Base-by-base conservation (phyloP, 176 grass and related monocot genomes). In the Puya raimondii region DNA sequence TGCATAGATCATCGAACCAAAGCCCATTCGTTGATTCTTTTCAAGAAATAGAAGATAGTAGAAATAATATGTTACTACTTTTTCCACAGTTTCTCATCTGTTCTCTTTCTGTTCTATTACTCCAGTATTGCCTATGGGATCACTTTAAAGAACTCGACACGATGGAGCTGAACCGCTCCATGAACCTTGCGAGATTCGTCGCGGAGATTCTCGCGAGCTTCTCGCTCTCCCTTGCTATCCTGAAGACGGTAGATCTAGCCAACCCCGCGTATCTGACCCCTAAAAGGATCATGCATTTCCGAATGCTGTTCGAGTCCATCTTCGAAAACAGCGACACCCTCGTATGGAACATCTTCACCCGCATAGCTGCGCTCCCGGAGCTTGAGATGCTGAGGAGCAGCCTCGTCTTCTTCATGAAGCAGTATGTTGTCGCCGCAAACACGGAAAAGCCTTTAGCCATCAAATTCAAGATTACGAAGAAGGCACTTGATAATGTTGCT, bases 81-180 rank as follows among this genome's bases (percentile, higher is more conserved):
- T 76, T 16, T 13, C 82, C n/a, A 2, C 51, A 15, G 64, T 70
- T 70, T 70, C 49, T 26, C 21, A 49, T 77, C 29, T 74, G 12
- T 69, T 42, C 42, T 33, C 47, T 72, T 3, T 57, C 48, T 76
- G n/a, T n/a, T 84, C 9, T 65, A 47, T 17, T 26, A 74, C 70
- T 70, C 47, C 84, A 90, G 84, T 97, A 88, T 63, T 88, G 89
- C 70, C 65, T 97, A 66, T 92, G 93, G 89, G 93, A 97, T 72
- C 93, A 87, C 54, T 97, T 90, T 72, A 92, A 97, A 70, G 86
- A 97, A 78, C 68, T 97, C 17, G 89, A 92, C 66, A 77, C 67
- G 2, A 92, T 92, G 93, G 86, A 92, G 47, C 48, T 87, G 48
- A 87, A 73, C 64, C 74, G 74, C 25, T 92, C 86, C 18, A 83